phyloP scores from a whole-genome alignment of 106 monocot genomes.

The Phalaenopsis aphrodite region DNA sequence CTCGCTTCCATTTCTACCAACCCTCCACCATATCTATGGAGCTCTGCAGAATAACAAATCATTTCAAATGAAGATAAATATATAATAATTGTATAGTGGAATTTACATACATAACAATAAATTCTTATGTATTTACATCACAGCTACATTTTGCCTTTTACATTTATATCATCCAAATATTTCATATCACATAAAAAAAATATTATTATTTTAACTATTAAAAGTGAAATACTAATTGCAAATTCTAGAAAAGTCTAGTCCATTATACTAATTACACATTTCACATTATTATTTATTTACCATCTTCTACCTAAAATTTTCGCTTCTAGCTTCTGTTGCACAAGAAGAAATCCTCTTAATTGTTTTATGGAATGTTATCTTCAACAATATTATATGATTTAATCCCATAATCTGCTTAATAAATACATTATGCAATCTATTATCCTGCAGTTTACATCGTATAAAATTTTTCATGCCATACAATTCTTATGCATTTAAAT shows the following conservation, averaged over 20 bases:
- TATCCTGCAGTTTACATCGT: background rate
- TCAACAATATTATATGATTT: background rate
- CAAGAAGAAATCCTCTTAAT: background rate
- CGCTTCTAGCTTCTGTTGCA: background rate
- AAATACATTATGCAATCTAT: background rate
- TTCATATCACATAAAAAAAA: too few relatives aligned
- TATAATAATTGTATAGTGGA: too few relatives aligned
- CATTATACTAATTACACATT: background rate
- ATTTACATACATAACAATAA: too few relatives aligned
- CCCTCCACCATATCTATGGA: conserved; percentile 90
- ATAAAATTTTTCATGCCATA: too few relatives aligned
- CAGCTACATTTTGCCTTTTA: too few relatives aligned
- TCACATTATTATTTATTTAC: background rate
- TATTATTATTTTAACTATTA: too few relatives aligned
- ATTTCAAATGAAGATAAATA: background rate
- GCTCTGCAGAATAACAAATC: conserved; percentile 38
- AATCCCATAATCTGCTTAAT: background rate
- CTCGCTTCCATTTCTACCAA: conserved; percentile 43
- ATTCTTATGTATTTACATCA: too few relatives aligned
- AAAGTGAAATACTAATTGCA: too few relatives aligned
- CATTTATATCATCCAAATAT: too few relatives aligned
- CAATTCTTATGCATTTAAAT: too few relatives aligned
- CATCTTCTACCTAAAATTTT: background rate
- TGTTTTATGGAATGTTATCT: background rate
- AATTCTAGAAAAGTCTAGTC: background rate